Base-by-base conservation (phyloP, 2,329 filamentous ascomycete genomes). In the Alternaria triticina region DNA sequence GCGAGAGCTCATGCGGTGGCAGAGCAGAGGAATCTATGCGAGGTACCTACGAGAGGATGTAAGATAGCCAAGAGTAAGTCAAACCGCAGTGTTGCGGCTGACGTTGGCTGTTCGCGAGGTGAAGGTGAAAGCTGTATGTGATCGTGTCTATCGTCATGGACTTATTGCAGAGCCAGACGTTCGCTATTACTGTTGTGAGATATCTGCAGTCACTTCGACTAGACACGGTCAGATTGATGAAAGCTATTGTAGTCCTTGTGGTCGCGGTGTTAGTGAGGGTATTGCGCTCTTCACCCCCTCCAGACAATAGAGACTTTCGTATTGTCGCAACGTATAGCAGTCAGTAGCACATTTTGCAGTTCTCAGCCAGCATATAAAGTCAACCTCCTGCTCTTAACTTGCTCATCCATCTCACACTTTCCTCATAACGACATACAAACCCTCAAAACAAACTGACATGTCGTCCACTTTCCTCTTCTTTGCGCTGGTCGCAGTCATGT, bases 51-150 rank as follows among this genome's bases (percentile, higher is more conserved):
- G 33, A 40, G 1, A 5, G 2, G 0, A n/a, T n/a, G 33, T 40
- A 40, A 2, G 0, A 1, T 17, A 0, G 2, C 15, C 33, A 3
- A 40, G 15, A 40, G 15, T 40, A 1, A 3, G 33, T 8, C 33
- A 40, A 17, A n/a, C 0, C 15, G 9, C 15, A 0, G 0, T 40
- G 33, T 1, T 10, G 9, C 8, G 15, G 33, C 1, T 3, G 33
- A 40, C 33, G 0, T 40, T 11, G n/a, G 36, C 36, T 40, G n/a
- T 17, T 40, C 5, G 0, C n/a, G n/a, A 3, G n/a, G 15, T 40
- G n/a, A 40, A 40, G n/a, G n/a, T 40, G n/a, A 40, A 17, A 17
- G n/a, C 8, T 17, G 9, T 11, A 17, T 40, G 9, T 40, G n/a
- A 40, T 40, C n/a, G 9, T 40, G n/a, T 40, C 36, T 11, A 3